Base-by-base conservation (phyloP, 257 asterid genomes). In the Plantago ovata region DNA sequence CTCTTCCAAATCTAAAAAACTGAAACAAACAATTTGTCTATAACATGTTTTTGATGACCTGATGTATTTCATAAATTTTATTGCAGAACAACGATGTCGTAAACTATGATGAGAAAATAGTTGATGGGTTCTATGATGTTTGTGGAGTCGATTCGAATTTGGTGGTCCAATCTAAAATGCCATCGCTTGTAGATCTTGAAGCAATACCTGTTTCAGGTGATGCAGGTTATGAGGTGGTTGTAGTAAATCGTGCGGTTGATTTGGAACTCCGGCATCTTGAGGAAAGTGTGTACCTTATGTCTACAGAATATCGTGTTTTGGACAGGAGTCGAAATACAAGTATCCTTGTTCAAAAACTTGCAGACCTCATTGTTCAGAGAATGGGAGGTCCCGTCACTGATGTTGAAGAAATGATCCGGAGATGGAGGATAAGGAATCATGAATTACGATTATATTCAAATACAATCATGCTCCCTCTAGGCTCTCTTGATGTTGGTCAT, bases 371-470 rank as follows among this genome's bases (percentile, higher is more conserved):
- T 65, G 97, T 89, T 61, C 76, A 75, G 64, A 86, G 79, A 70
- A 79, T 93, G 95, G 97, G 97, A 46, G 97, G 97, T 58, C 92
- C 96, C 62, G 97, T 93, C 53, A 73, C 63, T 73, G 94, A 89
- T 71, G 95, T 87, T 44, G 96, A 93, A 70, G 97, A 84, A 58
- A 81, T 93, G 84, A 77, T 77, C 65, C 79, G 81, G 74, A 86
- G 81, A 72, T 93, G 96, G 95, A 77, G 77, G 44, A 76, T 75
- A 62, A 80, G 93, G 89, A 84, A 81, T 61, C 77, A 71, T 60
- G 94, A 84, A 63, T 68, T 93, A 48, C 66, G 82, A 64, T 65
- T 76, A 33, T 64, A 72, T 54, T 62, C 77, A 52, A 86, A 78
- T 69, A 65, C 86, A 19, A 60, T 75, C 38, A 69, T 81, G 72